Base-by-base conservation (phyloP, 2,329 filamentous ascomycete species). In the Myrmaecium sp. region DNA sequence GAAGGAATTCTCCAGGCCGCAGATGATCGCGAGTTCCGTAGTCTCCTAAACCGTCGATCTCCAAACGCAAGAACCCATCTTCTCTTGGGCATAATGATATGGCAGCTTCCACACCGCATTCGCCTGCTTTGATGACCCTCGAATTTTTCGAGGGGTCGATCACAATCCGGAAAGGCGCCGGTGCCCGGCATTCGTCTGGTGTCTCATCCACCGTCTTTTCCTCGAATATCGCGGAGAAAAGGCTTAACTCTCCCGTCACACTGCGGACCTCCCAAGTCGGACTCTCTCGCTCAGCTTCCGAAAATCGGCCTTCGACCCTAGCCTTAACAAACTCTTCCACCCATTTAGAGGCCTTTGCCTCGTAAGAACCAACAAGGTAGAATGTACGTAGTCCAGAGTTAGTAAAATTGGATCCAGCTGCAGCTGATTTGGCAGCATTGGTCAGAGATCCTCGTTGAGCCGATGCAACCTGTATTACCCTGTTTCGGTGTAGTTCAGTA, bases 281-380 rank as follows among this genome's bases (percentile, higher is more conserved):
- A 31, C 75, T 69, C 47, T 93, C 82, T 31, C 84, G 70, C 54
- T 93, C 81, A n/a, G 59, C 49, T 46, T 93, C 83, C 1, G 78
- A 58, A 42, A 91, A 93, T 7, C 84, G 69, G 5, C 74, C 77
- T 51, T 94, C 86, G 9, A 94, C 71, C 36, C 75, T 72, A 6
- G 84, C 83, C 53, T 86, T 91, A 25, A 74, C 70, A 8, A 94
- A 63, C 36, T 95, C 89, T 51, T 95, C 86, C 15, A 72, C 71
- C 52, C 81, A 74, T 33, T 75, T 79, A 11, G 62, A 58, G 1
- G 77, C 80, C 46, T 74, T 84, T 14, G 73, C 74, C 44, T 92
- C 79, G 40, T 86, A 86, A 5, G 66, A 55, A 27, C 81, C 79
- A 26, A 74, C 68, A 1, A 92, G 62, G 21, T 76, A 52, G 42